Base-by-base conservation (phyloP, 2,329 filamentous ascomycete genomes). In the Ambrosiella cleistominuta region DNA sequence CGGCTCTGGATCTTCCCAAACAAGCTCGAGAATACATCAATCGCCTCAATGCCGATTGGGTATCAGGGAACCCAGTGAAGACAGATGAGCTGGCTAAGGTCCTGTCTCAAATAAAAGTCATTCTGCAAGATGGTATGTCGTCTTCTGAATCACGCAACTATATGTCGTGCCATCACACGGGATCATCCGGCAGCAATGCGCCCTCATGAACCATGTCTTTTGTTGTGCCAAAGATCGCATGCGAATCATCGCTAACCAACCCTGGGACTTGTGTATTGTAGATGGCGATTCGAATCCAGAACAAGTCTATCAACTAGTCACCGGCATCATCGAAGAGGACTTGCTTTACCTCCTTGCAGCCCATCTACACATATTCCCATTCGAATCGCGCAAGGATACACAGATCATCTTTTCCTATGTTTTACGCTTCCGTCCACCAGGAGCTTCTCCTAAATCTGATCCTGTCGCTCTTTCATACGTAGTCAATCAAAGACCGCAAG, bases 321-420 rank as follows among this genome's bases (percentile, higher is more conserved):
- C 83, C 58, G 81, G 86, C 63, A 81, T 95, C 62, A 85, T 96
- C 65, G 82, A 90, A 68, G 89, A 96, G 72, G 89, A 95, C 68
- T 77, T 98, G 7, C 81, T 98, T 49, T 86, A 86, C 65, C 76
- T 86, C 56, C 83, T 98, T 60, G 88, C 91, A 17, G 78, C 83
- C 61, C 85, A 85, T 67, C 85, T 98, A 51, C 82, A 88, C 70
- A 81, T 84, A 56, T 79, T 98, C 3, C 89, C 91, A 0, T 98
- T 98, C 74, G 93, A 98, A 73, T 88, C 90, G 42, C 84, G 91
- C 66, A 97, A 96, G 74, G 91, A 96, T 67, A 87, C 88, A 11
- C 91, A 96, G 69, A 87, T 93, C 62, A 93, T 96, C 68, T 93
- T 97, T 72, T 95, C 89, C 45, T 93, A 91, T 69, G 86, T 94